phyloP scores from a whole-genome alignment of 176 grass and related monocot genomes.

The Musa schizocarpa region DNA sequence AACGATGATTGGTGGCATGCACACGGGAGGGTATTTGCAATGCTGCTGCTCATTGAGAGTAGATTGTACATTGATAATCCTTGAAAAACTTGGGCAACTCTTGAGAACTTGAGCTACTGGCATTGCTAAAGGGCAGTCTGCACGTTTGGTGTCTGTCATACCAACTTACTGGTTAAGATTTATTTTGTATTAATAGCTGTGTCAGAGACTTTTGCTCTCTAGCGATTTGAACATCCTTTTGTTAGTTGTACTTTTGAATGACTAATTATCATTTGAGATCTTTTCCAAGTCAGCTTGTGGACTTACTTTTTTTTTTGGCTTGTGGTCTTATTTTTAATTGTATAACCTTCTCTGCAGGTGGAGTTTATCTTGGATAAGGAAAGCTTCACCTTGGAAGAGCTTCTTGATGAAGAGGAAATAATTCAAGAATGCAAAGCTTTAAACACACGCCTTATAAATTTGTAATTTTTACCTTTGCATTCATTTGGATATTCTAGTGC shows the following conservation, averaged over 20 bases:
- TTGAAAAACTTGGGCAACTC: too few species aligned
- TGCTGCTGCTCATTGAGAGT: too few species aligned
- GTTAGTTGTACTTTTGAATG: not conserved
- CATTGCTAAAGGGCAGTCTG: too few species aligned
- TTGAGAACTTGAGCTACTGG: too few species aligned
- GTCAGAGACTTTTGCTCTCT: too few species aligned
- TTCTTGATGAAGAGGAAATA: slow-evolving; percentile 22
- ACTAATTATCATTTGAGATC: not conserved
- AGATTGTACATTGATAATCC: too few species aligned
- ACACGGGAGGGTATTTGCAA: too few species aligned
- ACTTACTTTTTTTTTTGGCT: not conserved
- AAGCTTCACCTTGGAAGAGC: slow-evolving; percentile 21
- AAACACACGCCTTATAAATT: slow-evolving; percentile 19
- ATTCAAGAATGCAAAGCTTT: slow-evolving; percentile 26
- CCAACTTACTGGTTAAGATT: too few species aligned
- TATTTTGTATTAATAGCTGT: too few species aligned
- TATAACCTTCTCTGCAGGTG: slow-evolving; percentile 2
- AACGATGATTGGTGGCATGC: too few species aligned
- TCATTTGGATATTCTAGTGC: not conserved
- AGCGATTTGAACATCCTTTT: too few species aligned
- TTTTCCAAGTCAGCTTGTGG: not conserved
- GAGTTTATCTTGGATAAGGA: slow-evolving; percentile 21
- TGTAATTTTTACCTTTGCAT: slow-evolving; percentile 11
- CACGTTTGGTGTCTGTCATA: too few species aligned
- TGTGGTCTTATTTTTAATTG: not conserved